Evolutionary conservation across 1,284 basidiomycete species (phyloP), one percentile per base, ranked within the genome.

Genomic region (Agroathelia rolfsii): DNA sequence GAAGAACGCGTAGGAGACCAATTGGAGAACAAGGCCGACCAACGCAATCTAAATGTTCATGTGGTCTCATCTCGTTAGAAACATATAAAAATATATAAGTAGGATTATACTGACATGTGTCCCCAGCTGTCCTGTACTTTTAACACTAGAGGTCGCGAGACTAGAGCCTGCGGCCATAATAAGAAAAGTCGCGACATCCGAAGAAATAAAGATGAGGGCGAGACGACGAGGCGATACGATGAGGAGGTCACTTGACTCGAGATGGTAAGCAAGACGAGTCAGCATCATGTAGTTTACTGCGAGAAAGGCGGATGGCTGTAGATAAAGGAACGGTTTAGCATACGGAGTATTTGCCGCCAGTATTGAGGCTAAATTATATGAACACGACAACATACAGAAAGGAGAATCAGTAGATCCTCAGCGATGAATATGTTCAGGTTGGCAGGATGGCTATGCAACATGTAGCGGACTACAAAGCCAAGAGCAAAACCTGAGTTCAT

Each of bases 201-300:
- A 75, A 0, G 58, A 49, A 31, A 76, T 56, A 40, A 75, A 79
- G 5, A 66, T 48, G 16, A 59, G 39, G 4, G 72, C 72, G 35
- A 79, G 69, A 25, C 62, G 58, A 24, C 59, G 59, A 9, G 72
- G 64, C 2, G 62, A 55, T 24, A 82, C 58, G 23, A 75, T 49
- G n/a, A 82, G 54, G 41, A 77, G 65, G 20, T 61, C 38, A 35
- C 66, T 59, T 29, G 62, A 66, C 28, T 62, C 49, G 3, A 82
- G 51, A 46, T 71, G 61, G 15, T 52, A 54, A 8, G 74, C 70
- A 11, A 85, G 50, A 17, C 72, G 66, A 4, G 79, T 77, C 7
- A 83, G 62, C 4, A 82, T 57, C 37, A 82, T 62, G 43, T 84
- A 84, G 47, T 79, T 68, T 16, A 76, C 72, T 6, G 80, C 80